Evolutionary conservation across 1,284 basidiomycete species (phyloP).

Genomic region (Cryptococcus wingfieldii): DNA sequence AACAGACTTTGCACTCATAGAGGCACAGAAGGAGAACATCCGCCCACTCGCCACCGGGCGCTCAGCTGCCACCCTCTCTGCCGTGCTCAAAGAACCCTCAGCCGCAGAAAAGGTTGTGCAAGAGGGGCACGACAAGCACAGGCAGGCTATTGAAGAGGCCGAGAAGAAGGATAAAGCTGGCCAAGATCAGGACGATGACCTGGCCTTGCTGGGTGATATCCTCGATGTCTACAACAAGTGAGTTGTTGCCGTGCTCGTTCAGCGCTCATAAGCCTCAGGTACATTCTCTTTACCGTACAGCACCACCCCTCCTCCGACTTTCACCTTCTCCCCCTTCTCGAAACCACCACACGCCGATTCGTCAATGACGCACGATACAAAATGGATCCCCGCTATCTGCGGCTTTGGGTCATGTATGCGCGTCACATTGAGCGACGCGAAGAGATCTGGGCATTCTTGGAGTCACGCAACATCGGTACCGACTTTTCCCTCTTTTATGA

Average conservation of each 20-base stretch:
- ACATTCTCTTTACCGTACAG: constrained; percentile 50
- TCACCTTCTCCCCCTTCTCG: constrained; percentile 67
- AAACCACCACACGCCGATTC: constrained; percentile 72
- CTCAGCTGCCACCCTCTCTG: constrained; percentile 55
- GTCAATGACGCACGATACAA: constrained; percentile 73
- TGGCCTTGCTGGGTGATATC: constrained; percentile 41
- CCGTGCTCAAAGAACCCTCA: constrained; percentile 47
- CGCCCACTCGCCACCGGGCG: constrained; percentile 55
- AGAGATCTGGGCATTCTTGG: constrained; percentile 70
- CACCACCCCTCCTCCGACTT: constrained; percentile 61
- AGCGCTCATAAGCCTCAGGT: constrained; percentile 22
- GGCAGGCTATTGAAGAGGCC: constrained; percentile 46
- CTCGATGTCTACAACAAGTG: constrained; percentile 51
- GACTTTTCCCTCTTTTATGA: constrained; percentile 75
- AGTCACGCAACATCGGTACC: constrained; percentile 73
- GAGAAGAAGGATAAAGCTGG: constrained; percentile 51
- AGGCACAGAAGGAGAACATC: constrained; percentile 60
- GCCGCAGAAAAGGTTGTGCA: constrained; percentile 49
- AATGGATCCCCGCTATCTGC: constrained; percentile 81
- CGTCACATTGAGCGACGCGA: constrained; percentile 56
- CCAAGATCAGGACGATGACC: constrained; percentile 54
- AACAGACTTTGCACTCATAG: constrained; percentile 51
- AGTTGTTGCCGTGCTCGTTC: constrained; percentile 24
- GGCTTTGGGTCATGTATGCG: constrained; percentile 80
- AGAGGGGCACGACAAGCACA: constrained; percentile 48